These are phyloP conservation scores for Picea abies DNA, from an alignment of 83 land plant species.

Conservation along the genomic window DNA sequence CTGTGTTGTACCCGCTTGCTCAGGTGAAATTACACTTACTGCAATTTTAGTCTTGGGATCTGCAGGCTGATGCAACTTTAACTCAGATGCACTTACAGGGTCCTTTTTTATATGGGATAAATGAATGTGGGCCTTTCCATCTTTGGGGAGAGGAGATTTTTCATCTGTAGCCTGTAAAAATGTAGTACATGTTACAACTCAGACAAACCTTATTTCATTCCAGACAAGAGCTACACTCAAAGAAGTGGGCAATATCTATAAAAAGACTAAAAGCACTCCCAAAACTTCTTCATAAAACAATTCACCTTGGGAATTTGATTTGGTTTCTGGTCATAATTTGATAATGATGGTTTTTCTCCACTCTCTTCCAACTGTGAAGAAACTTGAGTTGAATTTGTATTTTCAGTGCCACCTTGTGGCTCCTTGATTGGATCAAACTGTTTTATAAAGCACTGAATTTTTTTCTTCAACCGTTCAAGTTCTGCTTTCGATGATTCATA, in stretches of 20 bases:
- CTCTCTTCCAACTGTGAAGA: background rate
- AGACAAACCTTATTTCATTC: background rate
- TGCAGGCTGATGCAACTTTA: background rate
- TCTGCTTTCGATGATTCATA: background rate
- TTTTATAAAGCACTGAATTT: background rate
- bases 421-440: slow-evolving; percentile 7
- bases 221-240: background rate
- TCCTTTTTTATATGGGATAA: background rate
- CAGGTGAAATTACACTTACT: background rate
- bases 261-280: background rate
- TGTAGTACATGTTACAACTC: background rate
- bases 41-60: background rate
- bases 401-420: background rate
- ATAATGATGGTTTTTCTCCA: background rate
- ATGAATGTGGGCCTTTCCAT: background rate
- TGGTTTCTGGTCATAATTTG: background rate
- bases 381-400: background rate
- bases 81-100: background rate
- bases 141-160: background rate
- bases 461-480: slow-evolving; percentile 8
- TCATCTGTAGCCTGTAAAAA: slow-evolving; percentile 12
- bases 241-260: background rate
- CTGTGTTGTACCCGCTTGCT: background rate
- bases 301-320: background rate
- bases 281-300: background rate